Base-by-base conservation (phyloP, 345 rosid genomes). In the Arabidopsis suecica region DNA sequence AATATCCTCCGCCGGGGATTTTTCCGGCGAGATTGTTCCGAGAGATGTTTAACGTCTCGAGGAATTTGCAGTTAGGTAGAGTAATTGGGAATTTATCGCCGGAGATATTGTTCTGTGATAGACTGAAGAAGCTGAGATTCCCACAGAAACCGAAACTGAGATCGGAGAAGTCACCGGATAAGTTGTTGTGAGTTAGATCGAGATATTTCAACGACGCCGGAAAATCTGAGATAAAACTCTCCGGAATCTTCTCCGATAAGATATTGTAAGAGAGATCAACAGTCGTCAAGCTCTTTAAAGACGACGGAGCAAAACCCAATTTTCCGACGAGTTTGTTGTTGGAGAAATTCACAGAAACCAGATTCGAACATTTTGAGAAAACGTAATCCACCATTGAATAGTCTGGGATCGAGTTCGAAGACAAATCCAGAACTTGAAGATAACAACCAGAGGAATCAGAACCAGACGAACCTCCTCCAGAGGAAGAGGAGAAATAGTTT, bases 141-240 rank as follows among this genome's bases (percentile, higher is more conserved):
- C 73, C 64, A 73, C 97, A 93, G 49, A n/a, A 49, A 51, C 93
- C 90, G 44, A 93, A 89, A 50, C 79, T 80, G 8, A 93, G 49
- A 50, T 33, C 69, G 2, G 93, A 84, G 72, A 93, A 77, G 7
- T 60, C 83, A 33, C 86, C 86, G 45, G 98, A 87, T 50, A 93
- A 84, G 61, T 93, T 93, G 85, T 91, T 91, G 76, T 70, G 77
- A 14, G 97, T 82, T 8, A 93, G 88, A 82, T 90, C 95, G 28
- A 93, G 80, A 70, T 79, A 77, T 74, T 78, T 79, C 64, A 92
- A 79, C 55, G 91, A 82, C 12, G 61, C 65, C 40, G 84, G 82
- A 9, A 86, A 82, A 69, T 75, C 82, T 5, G 83, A 77, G 6
- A 82, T 33, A 44, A 89, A 87, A 18, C 13, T 75, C 12, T 78